These are phyloP conservation scores for Monosporascus cannonballus DNA, from an alignment of 2,329 filamentous ascomycete species.

Conservation along the genomic window DNA sequence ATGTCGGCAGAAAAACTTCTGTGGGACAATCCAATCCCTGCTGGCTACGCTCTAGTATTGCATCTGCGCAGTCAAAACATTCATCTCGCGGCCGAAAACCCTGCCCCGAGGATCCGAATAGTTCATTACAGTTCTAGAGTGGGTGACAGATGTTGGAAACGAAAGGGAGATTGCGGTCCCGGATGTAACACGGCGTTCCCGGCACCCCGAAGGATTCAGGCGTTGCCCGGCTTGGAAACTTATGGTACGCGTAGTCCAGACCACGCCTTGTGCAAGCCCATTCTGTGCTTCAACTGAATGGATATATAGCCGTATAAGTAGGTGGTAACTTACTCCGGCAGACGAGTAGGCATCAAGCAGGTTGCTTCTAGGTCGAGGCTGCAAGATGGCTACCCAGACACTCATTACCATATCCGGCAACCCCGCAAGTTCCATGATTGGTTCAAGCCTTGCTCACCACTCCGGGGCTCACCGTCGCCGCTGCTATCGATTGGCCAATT, in stretches of 20 bases:
- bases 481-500: neutral
- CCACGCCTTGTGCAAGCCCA: neutral
- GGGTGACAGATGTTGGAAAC: too few species aligned
- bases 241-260: neutral
- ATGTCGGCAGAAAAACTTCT: too few species aligned
- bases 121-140: neutral
- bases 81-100: too few species aligned
- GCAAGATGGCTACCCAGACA: too few species aligned
- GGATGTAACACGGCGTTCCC: neutral
- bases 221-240: neutral
- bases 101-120: neutral
- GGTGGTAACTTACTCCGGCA: neutral
- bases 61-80: neutral
- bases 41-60: neutral
- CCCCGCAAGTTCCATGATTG: neutral
- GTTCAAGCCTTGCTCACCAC: neutral
- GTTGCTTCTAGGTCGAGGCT: neutral
- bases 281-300: neutral
- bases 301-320: neutral
- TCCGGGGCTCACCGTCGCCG: neutral
- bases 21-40: neutral
- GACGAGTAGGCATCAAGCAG: neutral
- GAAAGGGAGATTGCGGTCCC: neutral
- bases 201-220: neutral
- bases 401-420: neutral